These are phyloP conservation scores for Barbatosphaeria neglecta DNA, from an alignment of 495 filamentous ascomycete genomes.

Conservation along the genomic window DNA sequence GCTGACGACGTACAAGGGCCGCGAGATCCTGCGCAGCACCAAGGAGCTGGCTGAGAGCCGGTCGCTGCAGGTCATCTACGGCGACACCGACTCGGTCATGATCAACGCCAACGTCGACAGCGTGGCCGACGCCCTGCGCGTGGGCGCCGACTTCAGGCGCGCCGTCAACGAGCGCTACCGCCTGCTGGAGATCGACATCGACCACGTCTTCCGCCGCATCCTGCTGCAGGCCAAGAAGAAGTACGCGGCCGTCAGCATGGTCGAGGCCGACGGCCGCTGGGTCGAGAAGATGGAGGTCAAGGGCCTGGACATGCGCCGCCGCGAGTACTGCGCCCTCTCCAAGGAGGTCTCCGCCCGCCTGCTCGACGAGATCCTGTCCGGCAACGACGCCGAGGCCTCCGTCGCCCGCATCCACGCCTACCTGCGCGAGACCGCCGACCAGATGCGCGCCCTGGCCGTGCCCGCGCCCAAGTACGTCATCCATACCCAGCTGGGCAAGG, in stretches of 20 bases:
- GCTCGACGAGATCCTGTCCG: constrained; percentile 83
- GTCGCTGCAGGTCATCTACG: constrained; percentile 86
- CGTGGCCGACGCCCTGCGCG: constrained; percentile 77
- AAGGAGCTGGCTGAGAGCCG: constrained; percentile 88
- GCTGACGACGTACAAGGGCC: constrained; percentile 93
- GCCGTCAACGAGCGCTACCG: constrained; percentile 80
- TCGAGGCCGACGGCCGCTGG: constrained; percentile 79
- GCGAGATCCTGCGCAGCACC: constrained; percentile 90
- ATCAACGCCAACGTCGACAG: constrained; percentile 97
- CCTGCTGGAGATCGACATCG: constrained; percentile 91
- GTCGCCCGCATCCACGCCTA: constrained; percentile 88
- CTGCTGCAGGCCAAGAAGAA: constrained; percentile 98
- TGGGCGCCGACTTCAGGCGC: constrained; percentile 59
- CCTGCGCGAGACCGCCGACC: constrained; percentile 63
- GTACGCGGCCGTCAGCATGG: constrained; percentile 92
- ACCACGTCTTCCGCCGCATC: constrained; percentile 90
- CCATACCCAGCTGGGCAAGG: constrained; percentile 91
- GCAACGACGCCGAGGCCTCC: constrained; percentile 81
- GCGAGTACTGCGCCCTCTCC: constrained; percentile 89
- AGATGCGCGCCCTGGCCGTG: constrained; percentile 69
- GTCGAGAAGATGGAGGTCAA: constrained; percentile 95
- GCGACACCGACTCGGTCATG: constrained; percentile 99
- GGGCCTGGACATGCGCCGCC: constrained; percentile 91
- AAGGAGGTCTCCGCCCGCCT: constrained; percentile 83
- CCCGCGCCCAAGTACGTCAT: constrained; percentile 85